A percentile compares a stretch with the other conserved stretches of the same genome.
Evolutionary conservation across 106 monocot species (phyloP).

Genomic region (Vanilla planifolia): DNA sequence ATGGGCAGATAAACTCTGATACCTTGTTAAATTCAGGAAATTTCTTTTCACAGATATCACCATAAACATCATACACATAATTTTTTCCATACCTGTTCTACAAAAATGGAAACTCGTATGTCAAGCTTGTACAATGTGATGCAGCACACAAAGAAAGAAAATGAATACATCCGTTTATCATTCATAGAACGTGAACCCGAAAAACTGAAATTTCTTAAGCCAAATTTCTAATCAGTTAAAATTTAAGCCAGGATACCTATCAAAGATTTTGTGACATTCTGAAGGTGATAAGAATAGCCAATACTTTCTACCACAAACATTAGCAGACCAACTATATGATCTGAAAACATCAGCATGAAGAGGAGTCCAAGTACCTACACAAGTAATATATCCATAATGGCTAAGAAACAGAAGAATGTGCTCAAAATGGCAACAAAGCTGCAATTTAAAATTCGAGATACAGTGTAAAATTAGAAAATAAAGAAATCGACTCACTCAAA

Average conservation of each 20-base stretch:
- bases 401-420: background rate
- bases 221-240: background rate
- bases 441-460: background rate
- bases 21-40: conserved; percentile 91
- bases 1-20: too few species aligned
- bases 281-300: conserved; percentile 88
- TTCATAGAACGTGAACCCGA: background rate
- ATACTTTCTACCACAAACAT: conserved; percentile 84
- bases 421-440: background rate
- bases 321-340: conserved; percentile 98
- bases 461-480: background rate
- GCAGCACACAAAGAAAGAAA: background rate
- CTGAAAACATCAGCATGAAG: conserved; percentile 99
- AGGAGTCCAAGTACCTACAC: conserved; percentile 94
- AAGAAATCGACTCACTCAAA: background rate
- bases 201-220: too few species aligned
- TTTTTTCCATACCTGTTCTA: conserved; percentile 48
- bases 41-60: conserved; percentile 57
- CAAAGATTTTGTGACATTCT: conserved; percentile 67
- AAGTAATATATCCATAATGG: conserved; percentile 3
- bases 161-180: background rate
- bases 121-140: background rate
- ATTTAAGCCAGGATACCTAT: conserved; percentile 39
- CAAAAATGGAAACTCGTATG: conserved; percentile 8
- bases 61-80: conserved; percentile 69